Percentiles rank a stretch among this genome's conserved stretches.
Evolutionary conservation across 495 filamentous ascomycete genomes (phyloP).

Genomic region (Gamarada debralockiae): DNA sequence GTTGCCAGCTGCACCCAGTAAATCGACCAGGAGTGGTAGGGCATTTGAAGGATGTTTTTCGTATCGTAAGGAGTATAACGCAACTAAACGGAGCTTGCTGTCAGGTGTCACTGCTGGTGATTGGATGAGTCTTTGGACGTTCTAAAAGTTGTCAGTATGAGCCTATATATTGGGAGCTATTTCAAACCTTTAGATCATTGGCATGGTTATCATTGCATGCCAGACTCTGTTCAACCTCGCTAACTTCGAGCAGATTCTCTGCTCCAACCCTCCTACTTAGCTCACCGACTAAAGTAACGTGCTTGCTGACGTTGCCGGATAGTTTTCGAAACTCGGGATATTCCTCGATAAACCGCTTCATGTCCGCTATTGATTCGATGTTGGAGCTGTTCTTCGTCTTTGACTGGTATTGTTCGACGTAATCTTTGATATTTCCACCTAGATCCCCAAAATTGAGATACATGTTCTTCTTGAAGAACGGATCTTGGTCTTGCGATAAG

Average conservation of each 20-base stretch:
- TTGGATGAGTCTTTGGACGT: conserved; percentile 78
- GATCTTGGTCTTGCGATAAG: conserved; percentile 94
- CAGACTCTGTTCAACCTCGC: conserved; percentile 93
- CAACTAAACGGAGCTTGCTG: conserved; percentile 82
- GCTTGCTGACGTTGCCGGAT: conserved; percentile 96
- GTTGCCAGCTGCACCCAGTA: conserved; percentile 72
- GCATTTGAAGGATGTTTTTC: conserved; percentile 77
- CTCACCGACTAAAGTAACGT: conserved; percentile 93
- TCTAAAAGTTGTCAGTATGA: conserved; percentile 44
- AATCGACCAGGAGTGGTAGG: conserved; percentile 76
- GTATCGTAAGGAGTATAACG: conserved; percentile 90
- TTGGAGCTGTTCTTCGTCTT: conserved; percentile 91
- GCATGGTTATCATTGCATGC: conserved; percentile 95
- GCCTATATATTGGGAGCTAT: neutral
- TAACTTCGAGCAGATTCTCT: conserved; percentile 85
- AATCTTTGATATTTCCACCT: conserved; percentile 96
- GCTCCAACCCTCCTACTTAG: conserved; percentile 80
- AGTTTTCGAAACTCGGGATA: conserved; percentile 97
- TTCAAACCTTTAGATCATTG: conserved; percentile 70
- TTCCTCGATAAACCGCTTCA: conserved; percentile 99
- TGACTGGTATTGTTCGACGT: conserved; percentile 94
- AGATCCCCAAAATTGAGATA: conserved; percentile 97
- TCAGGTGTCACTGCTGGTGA: conserved; percentile 66
- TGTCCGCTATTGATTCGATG: conserved; percentile 94
- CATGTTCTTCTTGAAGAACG: conserved; percentile 99